These are phyloP conservation scores for Entomortierella lignicola DNA, from an alignment of 192 early-diverging fungal species.

Conservation along the genomic window DNA sequence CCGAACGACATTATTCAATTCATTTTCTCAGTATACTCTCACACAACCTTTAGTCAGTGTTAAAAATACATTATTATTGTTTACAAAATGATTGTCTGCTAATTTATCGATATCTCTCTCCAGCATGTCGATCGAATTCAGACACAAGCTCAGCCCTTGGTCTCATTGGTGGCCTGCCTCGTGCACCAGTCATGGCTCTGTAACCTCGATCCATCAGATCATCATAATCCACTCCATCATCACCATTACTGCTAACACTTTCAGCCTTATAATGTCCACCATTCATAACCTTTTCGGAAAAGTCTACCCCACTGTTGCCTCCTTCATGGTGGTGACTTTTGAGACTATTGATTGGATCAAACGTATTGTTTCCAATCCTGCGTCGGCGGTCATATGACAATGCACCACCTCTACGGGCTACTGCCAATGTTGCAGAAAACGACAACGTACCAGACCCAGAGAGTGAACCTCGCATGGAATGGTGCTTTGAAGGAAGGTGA, in stretches of 20 bases:
- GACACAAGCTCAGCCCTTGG: constrained; percentile 16
- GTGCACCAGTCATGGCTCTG: constrained; percentile 11
- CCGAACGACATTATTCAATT: too few relatives aligned
- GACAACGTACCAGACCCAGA: constrained; percentile 1
- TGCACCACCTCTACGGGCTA: constrained; percentile 10
- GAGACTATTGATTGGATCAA: constrained; percentile 17
- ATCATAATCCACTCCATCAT: constrained; percentile 9
- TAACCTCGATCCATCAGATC: constrained; percentile 40
- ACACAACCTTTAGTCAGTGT: too few relatives aligned
- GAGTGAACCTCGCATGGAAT: not conserved
- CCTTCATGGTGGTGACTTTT: not conserved
- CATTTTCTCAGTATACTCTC: too few relatives aligned
- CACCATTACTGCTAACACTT: not conserved
- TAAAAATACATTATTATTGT: too few relatives aligned
- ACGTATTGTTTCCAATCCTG: constrained; percentile 25
- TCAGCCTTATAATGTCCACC: not conserved
- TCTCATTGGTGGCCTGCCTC: constrained; percentile 22
- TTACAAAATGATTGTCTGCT: too few relatives aligned
- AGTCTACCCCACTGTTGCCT: not conserved
- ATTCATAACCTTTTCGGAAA: not conserved
- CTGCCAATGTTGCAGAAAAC: constrained; percentile 28
- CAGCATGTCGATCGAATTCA: constrained; percentile 25
- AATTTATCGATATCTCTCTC: constrained; percentile 11
- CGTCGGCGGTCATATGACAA: constrained; percentile 6
- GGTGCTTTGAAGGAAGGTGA: constrained; percentile 2